Evolutionary conservation across 2,329 filamentous ascomycete genomes (phyloP).

Genomic region (Ophiostoma sp.): DNA sequence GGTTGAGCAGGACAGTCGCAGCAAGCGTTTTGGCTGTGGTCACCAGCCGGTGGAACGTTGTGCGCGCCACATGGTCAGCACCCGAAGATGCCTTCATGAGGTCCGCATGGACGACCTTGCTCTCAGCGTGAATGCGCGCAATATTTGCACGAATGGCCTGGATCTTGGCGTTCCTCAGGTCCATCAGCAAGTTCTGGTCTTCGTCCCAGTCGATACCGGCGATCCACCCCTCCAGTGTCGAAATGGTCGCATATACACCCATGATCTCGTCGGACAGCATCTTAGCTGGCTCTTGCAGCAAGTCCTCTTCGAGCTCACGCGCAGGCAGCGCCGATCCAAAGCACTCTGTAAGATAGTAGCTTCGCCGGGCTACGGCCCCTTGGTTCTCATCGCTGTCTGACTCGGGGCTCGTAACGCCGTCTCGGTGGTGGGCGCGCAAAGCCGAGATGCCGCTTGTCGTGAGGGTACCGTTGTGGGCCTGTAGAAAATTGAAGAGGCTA

Average conservation of each 20-base stretch:
- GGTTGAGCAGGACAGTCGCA: constrained; percentile 1
- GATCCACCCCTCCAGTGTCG: constrained; percentile 17
- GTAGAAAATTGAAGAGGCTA: constrained; percentile 2
- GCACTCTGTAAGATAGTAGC: neutral
- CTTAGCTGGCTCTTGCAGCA: constrained; percentile 23
- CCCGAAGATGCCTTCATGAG: constrained; percentile 14
- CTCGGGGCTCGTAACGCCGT: neutral
- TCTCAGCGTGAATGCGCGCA: neutral
- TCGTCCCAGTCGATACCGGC: neutral
- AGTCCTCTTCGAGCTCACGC: constrained; percentile 18
- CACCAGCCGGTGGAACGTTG: constrained; percentile 19
- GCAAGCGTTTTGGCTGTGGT: constrained; percentile 18
- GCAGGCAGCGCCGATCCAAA: constrained; percentile 14
- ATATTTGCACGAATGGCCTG: constrained; percentile 22
- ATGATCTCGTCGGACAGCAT: constrained; percentile 23
- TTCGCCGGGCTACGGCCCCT: neutral
- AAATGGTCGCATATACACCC: constrained; percentile 18
- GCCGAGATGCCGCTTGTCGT: neutral
- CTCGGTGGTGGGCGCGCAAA: neutral
- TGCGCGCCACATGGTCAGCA: constrained; percentile 14
- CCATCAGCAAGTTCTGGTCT: neutral
- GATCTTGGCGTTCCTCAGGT: constrained; percentile 19
- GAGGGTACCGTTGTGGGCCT: neutral
- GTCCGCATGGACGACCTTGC: neutral
- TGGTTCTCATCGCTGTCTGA: neutral